Evolutionary conservation across 768 basidiomycete genomes (phyloP).

Genomic region (Panellus pusillus): DNA sequence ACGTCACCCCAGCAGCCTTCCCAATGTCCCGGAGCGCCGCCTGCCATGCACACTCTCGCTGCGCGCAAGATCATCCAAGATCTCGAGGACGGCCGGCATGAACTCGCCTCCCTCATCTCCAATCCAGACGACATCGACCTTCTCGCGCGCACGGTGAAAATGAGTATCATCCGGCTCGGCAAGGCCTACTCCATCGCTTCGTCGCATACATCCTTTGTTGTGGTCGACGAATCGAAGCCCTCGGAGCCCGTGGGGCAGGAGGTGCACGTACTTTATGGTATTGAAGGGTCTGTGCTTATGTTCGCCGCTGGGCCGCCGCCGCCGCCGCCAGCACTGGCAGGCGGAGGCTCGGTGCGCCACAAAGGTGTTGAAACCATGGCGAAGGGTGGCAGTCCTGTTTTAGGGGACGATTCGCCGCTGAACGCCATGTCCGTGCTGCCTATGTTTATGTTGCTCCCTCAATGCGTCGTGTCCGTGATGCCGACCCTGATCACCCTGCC

Average conservation of each 20-base stretch:
- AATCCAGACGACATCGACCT: conserved; percentile 5
- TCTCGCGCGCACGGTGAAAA: conserved; percentile 7
- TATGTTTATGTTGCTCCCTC: no score
- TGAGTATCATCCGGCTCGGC: conserved; percentile 18
- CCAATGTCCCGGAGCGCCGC: conserved; percentile 9
- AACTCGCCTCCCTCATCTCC: neutral
- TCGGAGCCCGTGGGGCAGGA: neutral
- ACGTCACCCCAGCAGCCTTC: conserved; percentile 18
- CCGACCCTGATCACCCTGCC: no score
- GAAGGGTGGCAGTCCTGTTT: no score
- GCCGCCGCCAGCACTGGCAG: no score
- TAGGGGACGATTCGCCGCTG: no score
- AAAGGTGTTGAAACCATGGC: no score
- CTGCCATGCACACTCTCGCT: conserved; percentile 16
- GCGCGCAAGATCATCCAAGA: conserved; percentile 21
- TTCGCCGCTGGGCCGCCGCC: no score
- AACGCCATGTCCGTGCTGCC: no score
- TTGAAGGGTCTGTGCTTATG: no score
- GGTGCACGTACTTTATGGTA: no score
- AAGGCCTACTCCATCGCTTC: conserved; percentile 21
- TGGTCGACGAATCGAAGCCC: conserved; percentile 16
- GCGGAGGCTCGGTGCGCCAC: no score
- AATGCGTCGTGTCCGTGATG: no score
- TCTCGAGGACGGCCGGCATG: conserved; percentile 19
- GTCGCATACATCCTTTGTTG: conserved; percentile 21